A percentile compares a stretch with the other conserved stretches of the same genome.
Evolutionary conservation across 768 basidiomycete species (phyloP).

Genomic region (Auriculariales sp.): DNA sequence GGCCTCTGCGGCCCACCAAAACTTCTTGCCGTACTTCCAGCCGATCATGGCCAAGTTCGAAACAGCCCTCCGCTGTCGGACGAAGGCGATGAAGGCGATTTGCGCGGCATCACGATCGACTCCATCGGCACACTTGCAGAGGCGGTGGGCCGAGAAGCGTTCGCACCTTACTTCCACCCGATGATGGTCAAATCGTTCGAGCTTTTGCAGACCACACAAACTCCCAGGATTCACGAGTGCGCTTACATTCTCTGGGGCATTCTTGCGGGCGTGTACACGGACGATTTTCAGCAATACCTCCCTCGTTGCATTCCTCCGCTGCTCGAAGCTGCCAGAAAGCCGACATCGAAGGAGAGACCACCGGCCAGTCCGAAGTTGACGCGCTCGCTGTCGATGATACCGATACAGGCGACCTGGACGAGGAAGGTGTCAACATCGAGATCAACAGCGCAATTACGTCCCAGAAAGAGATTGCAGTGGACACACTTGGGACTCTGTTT

Average conservation of each 20-base stretch:
- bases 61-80: conserved; percentile 75
- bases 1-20: conserved; percentile 84
- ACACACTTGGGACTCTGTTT: conserved; percentile 88
- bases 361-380: conserved; percentile 49
- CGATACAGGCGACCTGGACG: conserved; percentile 42
- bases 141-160: conserved; percentile 85
- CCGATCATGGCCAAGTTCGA: conserved; percentile 79
- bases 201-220: conserved; percentile 67
- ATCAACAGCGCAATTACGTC: conserved; percentile 94
- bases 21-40: conserved; percentile 89
- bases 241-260: conserved; percentile 97
- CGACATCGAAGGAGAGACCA: conserved; percentile 39
- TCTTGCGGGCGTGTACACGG: conserved; percentile 89
- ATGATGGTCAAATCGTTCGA: conserved; percentile 94
- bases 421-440: conserved; percentile 69
- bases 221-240: conserved; percentile 81
- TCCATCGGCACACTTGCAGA: conserved; percentile 96
- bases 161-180: conserved; percentile 90
- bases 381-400: conserved; percentile 62
- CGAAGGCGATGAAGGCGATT: conserved; percentile 84
- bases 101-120: conserved; percentile 96
- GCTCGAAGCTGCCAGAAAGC: conserved; percentile 68
- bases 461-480: conserved; percentile 98
- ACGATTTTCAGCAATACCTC: conserved; percentile 84
- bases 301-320: conserved; percentile 77